phyloP scores from a whole-genome alignment of 2,329 filamentous ascomycete species.

The Ascochyta viciae-villosae region DNA sequence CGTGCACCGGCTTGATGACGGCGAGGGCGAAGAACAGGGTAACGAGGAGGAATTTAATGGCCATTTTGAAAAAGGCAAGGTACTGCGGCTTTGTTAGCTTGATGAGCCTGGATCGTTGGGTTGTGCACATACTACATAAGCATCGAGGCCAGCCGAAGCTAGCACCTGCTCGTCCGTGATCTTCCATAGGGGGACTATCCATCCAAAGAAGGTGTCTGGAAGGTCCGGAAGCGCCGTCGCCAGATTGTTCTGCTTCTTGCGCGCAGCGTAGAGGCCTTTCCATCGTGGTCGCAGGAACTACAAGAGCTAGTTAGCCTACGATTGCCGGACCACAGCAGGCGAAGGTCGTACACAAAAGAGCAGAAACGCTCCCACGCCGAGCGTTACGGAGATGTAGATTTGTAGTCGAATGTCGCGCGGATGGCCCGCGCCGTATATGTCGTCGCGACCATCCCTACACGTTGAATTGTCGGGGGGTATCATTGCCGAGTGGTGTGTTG shows the following conservation, averaged over 20 bases:
- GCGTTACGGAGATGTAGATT: constrained; percentile 72
- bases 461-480: constrained; percentile 23
- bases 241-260: constrained; percentile 76
- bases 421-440: constrained; percentile 42
- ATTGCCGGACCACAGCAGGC: constrained; percentile 1
- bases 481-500: constrained; percentile 26
- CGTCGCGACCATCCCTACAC: constrained; percentile 27
- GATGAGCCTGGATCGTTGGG: no score
- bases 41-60: constrained; percentile 79
- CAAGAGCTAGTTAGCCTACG: constrained; percentile 30
- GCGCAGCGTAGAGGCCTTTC: constrained; percentile 87
- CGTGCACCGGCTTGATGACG: constrained; percentile 87
- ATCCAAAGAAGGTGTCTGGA: constrained; percentile 86
- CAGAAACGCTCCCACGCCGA: constrained; percentile 75
- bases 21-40: constrained; percentile 82
- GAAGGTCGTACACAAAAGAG: constrained; percentile 72
- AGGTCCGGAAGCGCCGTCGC: constrained; percentile 75
- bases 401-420: constrained; percentile 64
- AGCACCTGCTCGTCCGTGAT: constrained; percentile 91
- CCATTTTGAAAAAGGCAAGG: constrained; percentile 94
- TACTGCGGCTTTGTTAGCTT: constrained; percentile 61
- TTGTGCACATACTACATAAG: constrained; percentile 74
- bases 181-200: constrained; percentile 85
- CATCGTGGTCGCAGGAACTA: constrained; percentile 88
- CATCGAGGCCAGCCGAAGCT: constrained; percentile 88